Base-by-base conservation (phyloP, 208 protist species). In the Trypanosoma vivax region DNA sequence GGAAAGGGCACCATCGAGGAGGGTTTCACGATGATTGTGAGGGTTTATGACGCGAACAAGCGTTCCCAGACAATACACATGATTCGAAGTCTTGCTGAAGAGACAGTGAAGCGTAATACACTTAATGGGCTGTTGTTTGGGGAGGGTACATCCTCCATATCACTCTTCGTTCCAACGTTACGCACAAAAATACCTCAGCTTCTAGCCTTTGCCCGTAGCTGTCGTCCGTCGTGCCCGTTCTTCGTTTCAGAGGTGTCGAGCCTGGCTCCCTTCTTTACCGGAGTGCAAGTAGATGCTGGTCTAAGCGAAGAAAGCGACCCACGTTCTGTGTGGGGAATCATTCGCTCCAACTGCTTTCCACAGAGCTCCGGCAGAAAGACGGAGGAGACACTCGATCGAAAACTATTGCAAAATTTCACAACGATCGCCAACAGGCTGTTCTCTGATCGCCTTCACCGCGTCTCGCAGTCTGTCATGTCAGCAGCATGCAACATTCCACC, bases 1-100 rank as follows among this genome's bases (percentile, higher is more conserved):
- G 88, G 88, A 6, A 86, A 86, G 50, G 88, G 88, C 23, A 90
- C 88, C 3, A 92, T 94, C 45, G 56, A 75, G 7, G 83, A 94
- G 39, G 88, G 88, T n/a, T 75, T 79, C 71, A 94, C 88, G 23
- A 94, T 94, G 88, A 79, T 92, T 60, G 88, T 88, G 24, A 94
- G 83, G 39, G 87, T 94, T 55, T 94, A 89, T 55, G 79, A 91
- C 59, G 83, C 80, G n/a, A 79, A 91, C 52, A 80, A 76, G 35
- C 63, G 81, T 46, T 49, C 76, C 13, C 83, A 94, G 53, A 70
- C 83, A 34, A 73, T 92, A 43, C 83, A 92, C 65, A 86, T 80
- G 73, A 94, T 94, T 60, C 80, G 88, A 24, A 94, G 81, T 48
- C 63, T 94, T 30, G 75, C 88, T 4, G 78, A 89, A 60, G 83